phyloP scores from a whole-genome alignment of 2,329 filamentous ascomycete species.

The Fusarium equiseti region DNA sequence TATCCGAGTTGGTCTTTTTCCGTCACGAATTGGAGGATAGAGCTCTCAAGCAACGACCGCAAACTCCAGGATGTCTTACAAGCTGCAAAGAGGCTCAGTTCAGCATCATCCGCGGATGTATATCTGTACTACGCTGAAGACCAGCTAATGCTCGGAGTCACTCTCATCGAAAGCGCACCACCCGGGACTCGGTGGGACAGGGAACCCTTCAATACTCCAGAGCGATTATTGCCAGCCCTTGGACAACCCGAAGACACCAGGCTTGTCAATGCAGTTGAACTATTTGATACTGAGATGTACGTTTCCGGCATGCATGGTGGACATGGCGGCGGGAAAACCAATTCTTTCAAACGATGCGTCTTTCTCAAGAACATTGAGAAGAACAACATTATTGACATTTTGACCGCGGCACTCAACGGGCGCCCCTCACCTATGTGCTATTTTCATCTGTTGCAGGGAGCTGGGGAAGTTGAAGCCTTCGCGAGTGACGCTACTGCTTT shows the following conservation, averaged over 20 bases:
- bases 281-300: conserved; percentile 73
- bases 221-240: conserved; percentile 42
- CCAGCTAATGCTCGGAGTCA: conserved; percentile 64
- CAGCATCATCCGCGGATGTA: conserved; percentile 62
- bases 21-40: conserved; percentile 57
- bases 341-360: conserved; percentile 73
- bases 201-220: background rate
- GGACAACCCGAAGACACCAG: conserved; percentile 52
- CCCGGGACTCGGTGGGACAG: conserved; percentile 16
- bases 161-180: conserved; percentile 58
- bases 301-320: conserved; percentile 70
- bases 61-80: no score
- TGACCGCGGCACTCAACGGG: conserved; percentile 60
- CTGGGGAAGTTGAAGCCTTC: conserved; percentile 62
- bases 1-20: conserved; percentile 57
- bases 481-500: conserved; percentile 65
- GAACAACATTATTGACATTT: conserved; percentile 47
- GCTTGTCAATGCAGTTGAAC: conserved; percentile 59
- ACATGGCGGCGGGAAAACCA: conserved; percentile 69
- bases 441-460: conserved; percentile 71
- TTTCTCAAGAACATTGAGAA: conserved; percentile 65
- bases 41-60: conserved; percentile 45
- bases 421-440: conserved; percentile 69
- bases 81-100: conserved; percentile 50
- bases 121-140: conserved; percentile 66